Evolutionary conservation across 2,329 filamentous ascomycete genomes (phyloP), one percentile per base, ranked within the genome.

Genomic region (Colletotrichum magnum): DNA sequence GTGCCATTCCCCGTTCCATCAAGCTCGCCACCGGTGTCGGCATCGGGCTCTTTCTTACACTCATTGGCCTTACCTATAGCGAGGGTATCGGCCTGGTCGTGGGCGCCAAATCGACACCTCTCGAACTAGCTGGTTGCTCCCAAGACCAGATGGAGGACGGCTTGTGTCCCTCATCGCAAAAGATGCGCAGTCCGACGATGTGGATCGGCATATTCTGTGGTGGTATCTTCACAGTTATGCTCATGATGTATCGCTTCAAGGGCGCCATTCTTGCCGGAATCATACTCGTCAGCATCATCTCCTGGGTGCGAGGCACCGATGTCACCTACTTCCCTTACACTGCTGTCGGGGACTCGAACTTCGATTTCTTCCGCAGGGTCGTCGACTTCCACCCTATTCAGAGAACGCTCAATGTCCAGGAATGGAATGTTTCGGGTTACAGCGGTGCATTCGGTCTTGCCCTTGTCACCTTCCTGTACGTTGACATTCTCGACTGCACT

Each of bases 151-250:
- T 45, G 16, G 36, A n/a, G 5, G 75, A 79, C 52, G 92, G 91
- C 10, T 75, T 88, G 6, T 96, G 93, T 77, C 87, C 88, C 0
- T 82, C 83, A 58, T 81, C 76, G 43, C 84, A 88, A 63, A 94
- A 94, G 86, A 95, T 97, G 93, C 89, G 93, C 70, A 93, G 88
- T 75, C 93, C 94, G 1, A 89, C 91, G 26, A 89, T 97, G 88
- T 97, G 94, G 94, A 86, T 97, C 59, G 94, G 94, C 45, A 94
- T 97, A 74, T 96, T 97, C 84, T 93, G 92, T 73, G 93, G 94
- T 51, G 93, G 94, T 69, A 87, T 97, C 72, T 82, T 97, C 57
- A 97, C 94, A 1, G 91, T 91, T 39, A 82, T 96, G 72, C 83
- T 97, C 62, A 93, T 95, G 90, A 88, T 95, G 84, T 97, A 94